Base-by-base conservation (phyloP, 768 basidiomycete species). In the Baorangia bicolor region DNA sequence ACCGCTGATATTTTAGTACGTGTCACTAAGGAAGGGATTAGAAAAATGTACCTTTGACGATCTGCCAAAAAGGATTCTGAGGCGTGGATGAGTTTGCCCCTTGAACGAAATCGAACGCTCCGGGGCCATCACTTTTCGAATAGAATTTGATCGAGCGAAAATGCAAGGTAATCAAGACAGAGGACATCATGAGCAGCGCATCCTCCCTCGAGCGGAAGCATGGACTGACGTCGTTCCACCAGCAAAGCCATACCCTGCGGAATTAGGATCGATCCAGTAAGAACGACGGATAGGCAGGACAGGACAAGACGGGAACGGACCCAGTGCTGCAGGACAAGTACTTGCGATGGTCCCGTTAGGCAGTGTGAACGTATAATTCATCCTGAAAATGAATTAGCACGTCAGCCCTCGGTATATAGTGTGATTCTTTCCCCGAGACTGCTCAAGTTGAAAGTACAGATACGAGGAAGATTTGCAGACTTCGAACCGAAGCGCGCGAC, bases 311-410 rank as follows among this genome's bases (percentile, higher is more conserved):
- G 33, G 27, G 14, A 30, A 65, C 80, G 55, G 56, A 88, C 88
- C 90, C 71, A 90, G 74, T 44, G 88, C 90, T 57, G 90, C 77
- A n/a, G 88, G 87, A 64, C 90, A 92, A 1, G 90, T 92, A 27
- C 77, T 77, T 31, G 83, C 85, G 6, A 69, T 75, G 3, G 85
- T 86, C 30, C 90, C 88, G 61, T 90, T 86, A 2, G 82, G 73
- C 18, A 91, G 73, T 10, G 70, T 68, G 68, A 92, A 91, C 1
- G 79, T 77, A 59, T 87, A 81, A 60, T 77, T 83, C 16, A 83
- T 75, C 88, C 84, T 88, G 55, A 42, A 21, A 46, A 53, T 21
- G 9, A 30, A 39, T 51, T 21, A 16, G 53, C 35, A 38, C 8
- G 20, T 56, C 25, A 52, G 31, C 25, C 25, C 16, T 14, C 12